These are phyloP conservation scores for Secale cereale DNA, from an alignment of 176 grass and related monocot genomes.

Conservation along the genomic window DNA sequence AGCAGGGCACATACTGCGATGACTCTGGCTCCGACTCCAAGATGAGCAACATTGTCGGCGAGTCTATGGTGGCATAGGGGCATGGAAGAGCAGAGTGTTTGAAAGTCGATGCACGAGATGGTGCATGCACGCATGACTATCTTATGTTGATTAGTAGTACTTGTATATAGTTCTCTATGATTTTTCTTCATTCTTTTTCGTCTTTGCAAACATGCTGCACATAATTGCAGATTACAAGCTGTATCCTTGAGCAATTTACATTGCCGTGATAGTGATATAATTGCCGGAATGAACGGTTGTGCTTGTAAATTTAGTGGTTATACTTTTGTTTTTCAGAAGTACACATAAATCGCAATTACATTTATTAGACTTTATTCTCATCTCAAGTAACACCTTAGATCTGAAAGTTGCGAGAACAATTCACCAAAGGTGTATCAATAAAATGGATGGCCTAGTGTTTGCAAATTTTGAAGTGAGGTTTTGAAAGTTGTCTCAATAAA, in stretches of 20 bases:
- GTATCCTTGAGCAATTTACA: neutral
- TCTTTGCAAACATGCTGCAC: neutral
- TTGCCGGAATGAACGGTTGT: neutral
- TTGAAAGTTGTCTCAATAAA: too few relatives aligned
- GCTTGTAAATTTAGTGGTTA: neutral
- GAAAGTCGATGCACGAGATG: too few relatives aligned
- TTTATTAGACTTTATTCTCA: too few relatives aligned
- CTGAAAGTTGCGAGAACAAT: too few relatives aligned
- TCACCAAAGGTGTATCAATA: too few relatives aligned
- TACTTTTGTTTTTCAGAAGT: neutral
- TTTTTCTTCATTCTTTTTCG: neutral
- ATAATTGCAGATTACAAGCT: neutral
- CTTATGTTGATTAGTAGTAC: neutral
- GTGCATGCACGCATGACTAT: neutral
- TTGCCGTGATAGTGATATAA: slow-evolving; percentile 6
- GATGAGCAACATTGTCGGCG: neutral
- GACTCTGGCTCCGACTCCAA: neutral
- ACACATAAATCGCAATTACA: neutral
- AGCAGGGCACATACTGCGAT: neutral
- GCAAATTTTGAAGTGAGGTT: too few relatives aligned
- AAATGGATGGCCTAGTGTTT: too few relatives aligned
- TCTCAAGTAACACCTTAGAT: too few relatives aligned
- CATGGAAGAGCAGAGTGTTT: neutral
- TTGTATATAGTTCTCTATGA: neutral
- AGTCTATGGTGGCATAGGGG: neutral